Evolutionary conservation across 2,329 filamentous ascomycete genomes (phyloP), one percentile per base, ranked within the genome.

Genomic region (Phymatotrichopsis omnivora): DNA sequence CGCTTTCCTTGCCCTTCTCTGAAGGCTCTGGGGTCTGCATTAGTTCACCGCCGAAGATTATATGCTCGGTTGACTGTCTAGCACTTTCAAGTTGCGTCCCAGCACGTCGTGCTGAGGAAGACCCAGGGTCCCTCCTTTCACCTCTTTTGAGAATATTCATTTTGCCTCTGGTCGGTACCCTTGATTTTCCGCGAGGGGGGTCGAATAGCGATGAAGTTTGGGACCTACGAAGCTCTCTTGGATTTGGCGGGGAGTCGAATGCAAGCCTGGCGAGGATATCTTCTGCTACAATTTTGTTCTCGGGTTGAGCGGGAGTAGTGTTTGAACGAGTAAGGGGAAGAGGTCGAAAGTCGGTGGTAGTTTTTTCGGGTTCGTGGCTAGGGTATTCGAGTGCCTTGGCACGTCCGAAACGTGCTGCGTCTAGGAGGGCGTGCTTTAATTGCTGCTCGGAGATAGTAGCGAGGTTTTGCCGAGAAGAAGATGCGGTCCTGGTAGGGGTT

Each of bases 91-190:
- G 28, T 12, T 51, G 43, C 16, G 45, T 53, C 1, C 52, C 52
- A 12, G 39, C 50, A 14, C 52, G 50, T 27, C 52, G 45, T n/a
- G 51, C 28, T n/a, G 48, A 42, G 14, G 51, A 45, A 14, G 45
- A 36, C 19, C 20, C 33, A 14, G 42, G 35, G 12, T 37, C 31
- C n/a, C 40, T 45, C 28, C 52, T 49, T 24, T 54, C 52, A 8
- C 47, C 48, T 28, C 52, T 49, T 42, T 54, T 54, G 12, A 53
- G 33, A 28, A 54, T 42, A 27, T 54, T 47, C 50, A 54, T 51
- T 29, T 32, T 51, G 36, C 41, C 45, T 7, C 40, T 45, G 7
- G 40, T 27, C 32, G 24, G 24, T n/a, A 42, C 10, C 24, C n/a
- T 28, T 40, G 20, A 34, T 34, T 19, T 33, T 40, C 20, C 30